Conservation (phyloP, 768 basidiomycete genomes). For the Gloeopeniophorella convolvens region DNA sequence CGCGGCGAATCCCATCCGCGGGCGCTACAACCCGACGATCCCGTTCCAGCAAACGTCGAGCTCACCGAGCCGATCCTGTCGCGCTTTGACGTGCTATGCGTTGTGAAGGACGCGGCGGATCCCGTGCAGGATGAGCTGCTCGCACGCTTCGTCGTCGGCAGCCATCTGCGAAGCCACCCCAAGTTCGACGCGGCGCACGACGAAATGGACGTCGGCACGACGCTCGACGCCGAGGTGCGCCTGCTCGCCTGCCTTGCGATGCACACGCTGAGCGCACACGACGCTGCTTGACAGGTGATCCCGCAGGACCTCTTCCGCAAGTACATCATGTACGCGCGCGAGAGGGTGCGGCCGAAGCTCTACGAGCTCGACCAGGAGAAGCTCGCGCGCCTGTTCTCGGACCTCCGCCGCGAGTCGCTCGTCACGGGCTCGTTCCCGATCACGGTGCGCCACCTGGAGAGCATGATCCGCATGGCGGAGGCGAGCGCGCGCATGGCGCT, state of each 20-base stretch:
- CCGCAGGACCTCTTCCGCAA: slow-evolving; percentile 94
- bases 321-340: slow-evolving; percentile 98
- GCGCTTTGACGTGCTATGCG: slow-evolving; percentile 95
- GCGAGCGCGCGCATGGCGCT: slow-evolving; percentile 98
- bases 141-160: slow-evolving; percentile 96
- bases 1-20: slow-evolving; percentile 95
- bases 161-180: slow-evolving; percentile 91
- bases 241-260: not conserved
- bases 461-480: slow-evolving; percentile 99
- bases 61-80: slow-evolving; percentile 97
- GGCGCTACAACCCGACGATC: slow-evolving; percentile 96
- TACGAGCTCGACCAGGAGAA: slow-evolving; percentile 96
- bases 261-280: not conserved
- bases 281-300: slow-evolving; percentile 58
- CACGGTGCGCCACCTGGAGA: slow-evolving; percentile 95
- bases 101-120: slow-evolving; percentile 96
- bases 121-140: slow-evolving; percentile 95
- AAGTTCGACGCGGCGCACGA: slow-evolving; percentile 82
- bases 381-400: slow-evolving; percentile 86
- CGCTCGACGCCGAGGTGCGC: slow-evolving; percentile 84
- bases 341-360: slow-evolving; percentile 87
- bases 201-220: slow-evolving; percentile 90
- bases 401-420: slow-evolving; percentile 90
- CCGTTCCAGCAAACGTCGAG: slow-evolving; percentile 99
- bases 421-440: slow-evolving; percentile 99